Conservation (phyloP, 805 yeast species). For the Brettanomyces custersianus region DNA sequence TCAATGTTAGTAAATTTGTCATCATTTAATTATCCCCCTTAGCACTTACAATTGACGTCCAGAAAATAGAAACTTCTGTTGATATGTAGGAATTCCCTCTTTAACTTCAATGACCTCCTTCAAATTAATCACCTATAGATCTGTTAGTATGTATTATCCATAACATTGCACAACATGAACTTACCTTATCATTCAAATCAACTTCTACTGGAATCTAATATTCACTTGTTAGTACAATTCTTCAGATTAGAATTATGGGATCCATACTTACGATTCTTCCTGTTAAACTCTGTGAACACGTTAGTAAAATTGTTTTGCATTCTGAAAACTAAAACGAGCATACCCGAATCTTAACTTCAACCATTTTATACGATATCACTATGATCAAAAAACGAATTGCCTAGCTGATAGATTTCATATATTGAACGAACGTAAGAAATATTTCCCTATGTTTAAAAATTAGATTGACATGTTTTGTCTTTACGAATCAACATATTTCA, state of each 20-base stretch:
- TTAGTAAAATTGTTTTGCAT: neutral
- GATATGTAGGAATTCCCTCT: slow-evolving; percentile 95
- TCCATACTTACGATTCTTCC: slow-evolving; percentile 55
- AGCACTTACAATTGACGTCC: slow-evolving; percentile 78
- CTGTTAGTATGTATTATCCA: slow-evolving; percentile 16
- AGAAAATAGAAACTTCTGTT: slow-evolving; percentile 81
- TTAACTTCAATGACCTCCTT: slow-evolving; percentile 92
- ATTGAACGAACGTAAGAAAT: no score
- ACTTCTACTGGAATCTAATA: slow-evolving; percentile 61
- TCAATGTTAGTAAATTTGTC: slow-evolving; percentile 2
- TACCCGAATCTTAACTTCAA: slow-evolving; percentile 26
- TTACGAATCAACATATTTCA: no score
- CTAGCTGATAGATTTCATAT: no score
- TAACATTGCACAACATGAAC: slow-evolving; percentile 14
- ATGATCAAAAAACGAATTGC: no score
- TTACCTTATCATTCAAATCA: slow-evolving; percentile 55
- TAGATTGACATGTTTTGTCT: neutral
- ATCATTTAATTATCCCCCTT: neutral
- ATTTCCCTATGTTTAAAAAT: neutral
- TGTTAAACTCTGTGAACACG: slow-evolving; percentile 45
- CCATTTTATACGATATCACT: slow-evolving; percentile 7
- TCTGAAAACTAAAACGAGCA: slow-evolving; percentile 6
- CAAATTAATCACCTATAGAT: slow-evolving; percentile 38
- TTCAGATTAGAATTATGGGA: neutral
- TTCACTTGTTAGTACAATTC: neutral